These are phyloP conservation scores for Cryptosporidium tyzzeri DNA, from an alignment of 169 alveolate genomes.

Conservation along the genomic window DNA sequence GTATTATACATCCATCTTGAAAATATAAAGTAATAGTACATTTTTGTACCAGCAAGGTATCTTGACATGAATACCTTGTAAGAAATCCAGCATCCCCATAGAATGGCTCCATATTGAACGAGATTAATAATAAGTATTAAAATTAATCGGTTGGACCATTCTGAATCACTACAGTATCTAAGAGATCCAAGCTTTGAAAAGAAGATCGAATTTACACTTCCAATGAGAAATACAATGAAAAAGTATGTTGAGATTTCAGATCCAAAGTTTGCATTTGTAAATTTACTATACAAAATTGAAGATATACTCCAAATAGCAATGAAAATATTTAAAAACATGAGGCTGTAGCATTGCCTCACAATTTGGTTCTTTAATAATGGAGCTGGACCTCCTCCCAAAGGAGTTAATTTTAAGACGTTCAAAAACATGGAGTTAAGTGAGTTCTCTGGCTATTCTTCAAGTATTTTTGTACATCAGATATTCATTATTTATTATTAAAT, in stretches of 20 bases:
- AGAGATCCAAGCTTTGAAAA: conserved; percentile 71
- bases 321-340: conserved; percentile 64
- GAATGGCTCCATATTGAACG: conserved; percentile 63
- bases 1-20: conserved; percentile 76
- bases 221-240: conserved; percentile 61
- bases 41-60: conserved; percentile 57
- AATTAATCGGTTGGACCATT: conserved; percentile 61
- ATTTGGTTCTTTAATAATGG: conserved; percentile 58
- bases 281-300: conserved; percentile 63
- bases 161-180: conserved; percentile 57
- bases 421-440: conserved; percentile 25
- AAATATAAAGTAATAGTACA: conserved; percentile 62
- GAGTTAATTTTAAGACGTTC: conserved; percentile 54
- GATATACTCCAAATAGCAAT: conserved; percentile 68
- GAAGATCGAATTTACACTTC: conserved; percentile 50
- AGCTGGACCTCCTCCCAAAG: conserved; percentile 75
- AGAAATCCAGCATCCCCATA: conserved; percentile 75
- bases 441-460: background rate
- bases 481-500: background rate
- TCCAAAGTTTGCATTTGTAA: conserved; percentile 61
- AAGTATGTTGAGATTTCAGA: conserved; percentile 65
- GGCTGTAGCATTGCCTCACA: conserved; percentile 59
- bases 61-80: conserved; percentile 75
- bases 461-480: no score
- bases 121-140: conserved; percentile 47